phyloP scores from a whole-genome alignment of 257 asterid species.

The Nicotiana benthamiana region DNA sequence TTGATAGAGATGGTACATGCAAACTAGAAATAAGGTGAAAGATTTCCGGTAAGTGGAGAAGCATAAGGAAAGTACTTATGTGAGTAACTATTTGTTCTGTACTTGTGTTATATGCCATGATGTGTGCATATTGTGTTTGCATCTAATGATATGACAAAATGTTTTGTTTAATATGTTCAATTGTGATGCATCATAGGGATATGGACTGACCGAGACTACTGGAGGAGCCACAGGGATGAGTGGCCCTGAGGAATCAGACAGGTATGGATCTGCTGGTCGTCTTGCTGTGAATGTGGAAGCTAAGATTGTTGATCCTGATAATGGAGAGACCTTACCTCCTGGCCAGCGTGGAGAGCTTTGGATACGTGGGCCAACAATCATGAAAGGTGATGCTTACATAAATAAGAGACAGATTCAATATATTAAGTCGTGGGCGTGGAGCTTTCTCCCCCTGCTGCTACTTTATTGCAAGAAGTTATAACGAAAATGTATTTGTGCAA shows the following conservation, averaged over 20 bases:
- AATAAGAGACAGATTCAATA: background rate
- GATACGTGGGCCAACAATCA: constrained; percentile 66
- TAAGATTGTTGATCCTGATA: constrained; percentile 72
- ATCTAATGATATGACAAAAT: background rate
- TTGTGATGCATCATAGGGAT: constrained; percentile 44
- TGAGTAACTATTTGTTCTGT: background rate
- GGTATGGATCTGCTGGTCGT: constrained; percentile 76
- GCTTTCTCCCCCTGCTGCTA: background rate
- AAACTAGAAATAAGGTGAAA: background rate
- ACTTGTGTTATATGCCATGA: background rate
- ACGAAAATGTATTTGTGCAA: background rate
- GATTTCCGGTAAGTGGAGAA: background rate
- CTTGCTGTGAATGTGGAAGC: constrained; percentile 57
- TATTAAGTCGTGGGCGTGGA: background rate
- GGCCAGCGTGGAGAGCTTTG: constrained; percentile 75
- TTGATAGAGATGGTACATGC: too few species aligned
- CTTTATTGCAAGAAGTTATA: background rate
- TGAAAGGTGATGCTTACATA: constrained; percentile 55
- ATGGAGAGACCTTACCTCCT: constrained; percentile 60
- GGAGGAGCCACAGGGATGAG: constrained; percentile 56
- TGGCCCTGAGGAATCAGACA: constrained; percentile 49
- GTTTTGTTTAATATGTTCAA: background rate
- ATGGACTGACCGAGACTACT: constrained; percentile 78
- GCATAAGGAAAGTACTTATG: background rate
- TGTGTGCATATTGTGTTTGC: background rate